Percentiles rank a stretch among this genome's conserved stretches.
Evolutionary conservation across 116 monocot genomes (phyloP).

Genomic region (Iris pallida): DNA sequence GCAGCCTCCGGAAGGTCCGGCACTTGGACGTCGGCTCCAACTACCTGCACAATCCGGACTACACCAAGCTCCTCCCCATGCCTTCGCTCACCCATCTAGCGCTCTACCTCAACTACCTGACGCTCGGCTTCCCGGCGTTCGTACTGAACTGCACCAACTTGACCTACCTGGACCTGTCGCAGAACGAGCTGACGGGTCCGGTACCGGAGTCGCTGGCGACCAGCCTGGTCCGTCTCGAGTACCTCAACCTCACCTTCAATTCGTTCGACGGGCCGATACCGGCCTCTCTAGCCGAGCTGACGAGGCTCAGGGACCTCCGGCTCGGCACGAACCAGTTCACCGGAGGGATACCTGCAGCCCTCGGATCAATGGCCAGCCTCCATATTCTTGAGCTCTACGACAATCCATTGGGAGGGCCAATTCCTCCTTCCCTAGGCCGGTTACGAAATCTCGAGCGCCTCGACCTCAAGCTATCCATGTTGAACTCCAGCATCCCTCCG

Average conservation of each 20-base stretch:
- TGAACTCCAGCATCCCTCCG: conserved; percentile 42
- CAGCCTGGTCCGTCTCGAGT: conserved; percentile 23
- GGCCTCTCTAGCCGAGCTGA: conserved; percentile 17
- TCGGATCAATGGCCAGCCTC: conserved; percentile 29
- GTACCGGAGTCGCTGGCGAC: conserved; percentile 27
- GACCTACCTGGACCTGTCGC: conserved; percentile 42
- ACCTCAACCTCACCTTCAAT: conserved; percentile 34
- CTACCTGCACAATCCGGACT: conserved; percentile 33
- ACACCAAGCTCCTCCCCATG: conserved; percentile 30
- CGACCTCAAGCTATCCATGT: conserved; percentile 8
- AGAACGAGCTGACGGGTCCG: conserved; percentile 26
- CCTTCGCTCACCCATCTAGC: conserved; percentile 28
- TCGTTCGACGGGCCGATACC: conserved; percentile 36
- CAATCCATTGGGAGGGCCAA: conserved; percentile 32
- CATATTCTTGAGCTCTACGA: conserved; percentile 27
- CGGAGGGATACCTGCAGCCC: conserved; percentile 28
- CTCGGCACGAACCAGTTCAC: conserved; percentile 31
- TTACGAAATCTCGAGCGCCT: conserved; percentile 30
- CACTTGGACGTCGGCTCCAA: conserved; percentile 39
- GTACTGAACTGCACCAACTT: conserved; percentile 30
- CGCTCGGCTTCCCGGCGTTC: conserved; percentile 28
- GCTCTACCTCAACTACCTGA: conserved; percentile 25
- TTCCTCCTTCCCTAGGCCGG: conserved; percentile 41
- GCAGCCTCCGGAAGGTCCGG: conserved; percentile 27
- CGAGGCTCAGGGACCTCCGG: conserved; percentile 30